A percentile compares a stretch with the other conserved stretches of the same genome.
These are phyloP conservation scores for Barbarea vulgaris DNA, from an alignment of 345 rosid genomes.

Conservation along the genomic window DNA sequence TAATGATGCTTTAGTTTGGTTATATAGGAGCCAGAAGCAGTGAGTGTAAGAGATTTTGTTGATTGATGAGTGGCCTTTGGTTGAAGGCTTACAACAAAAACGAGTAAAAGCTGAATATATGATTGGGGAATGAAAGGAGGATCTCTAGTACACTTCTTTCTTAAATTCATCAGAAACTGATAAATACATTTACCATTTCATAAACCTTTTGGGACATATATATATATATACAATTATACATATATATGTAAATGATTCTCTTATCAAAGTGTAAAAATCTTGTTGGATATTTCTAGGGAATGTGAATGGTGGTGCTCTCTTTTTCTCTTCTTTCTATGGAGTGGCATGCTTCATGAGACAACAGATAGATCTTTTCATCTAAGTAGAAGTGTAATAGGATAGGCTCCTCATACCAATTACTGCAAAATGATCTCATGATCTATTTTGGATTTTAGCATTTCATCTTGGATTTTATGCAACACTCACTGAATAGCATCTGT, in stretches of 20 bases:
- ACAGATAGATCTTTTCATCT: constrained; percentile 17
- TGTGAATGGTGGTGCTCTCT: constrained; percentile 32
- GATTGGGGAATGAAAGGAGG: constrained; percentile 23
- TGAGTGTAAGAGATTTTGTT: constrained; percentile 12
- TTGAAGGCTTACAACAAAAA: constrained; percentile 5
- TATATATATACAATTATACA: neutral
- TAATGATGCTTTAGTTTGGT: constrained; percentile 1
- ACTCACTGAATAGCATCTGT: constrained; percentile 1
- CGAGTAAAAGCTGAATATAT: constrained; percentile 28
- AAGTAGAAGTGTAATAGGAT: constrained; percentile 16
- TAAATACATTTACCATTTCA: neutral
- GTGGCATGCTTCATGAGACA: constrained; percentile 36
- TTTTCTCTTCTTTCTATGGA: constrained; percentile 37
- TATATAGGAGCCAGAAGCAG: constrained; percentile 18
- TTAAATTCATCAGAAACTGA: neutral
- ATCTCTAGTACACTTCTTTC: neutral
- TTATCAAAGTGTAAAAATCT: constrained; percentile 22
- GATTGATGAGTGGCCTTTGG: neutral
- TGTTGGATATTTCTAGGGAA: constrained; percentile 32
- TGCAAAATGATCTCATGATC: constrained; percentile 7
- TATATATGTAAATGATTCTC: constrained; percentile 4
- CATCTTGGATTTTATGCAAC: constrained; percentile 1
- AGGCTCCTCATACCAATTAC: constrained; percentile 6
- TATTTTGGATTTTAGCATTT: constrained; percentile 10
- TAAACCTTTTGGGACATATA: neutral